phyloP scores from a whole-genome alignment of 2,329 filamentous ascomycete species.

The Claviceps sp. region DNA sequence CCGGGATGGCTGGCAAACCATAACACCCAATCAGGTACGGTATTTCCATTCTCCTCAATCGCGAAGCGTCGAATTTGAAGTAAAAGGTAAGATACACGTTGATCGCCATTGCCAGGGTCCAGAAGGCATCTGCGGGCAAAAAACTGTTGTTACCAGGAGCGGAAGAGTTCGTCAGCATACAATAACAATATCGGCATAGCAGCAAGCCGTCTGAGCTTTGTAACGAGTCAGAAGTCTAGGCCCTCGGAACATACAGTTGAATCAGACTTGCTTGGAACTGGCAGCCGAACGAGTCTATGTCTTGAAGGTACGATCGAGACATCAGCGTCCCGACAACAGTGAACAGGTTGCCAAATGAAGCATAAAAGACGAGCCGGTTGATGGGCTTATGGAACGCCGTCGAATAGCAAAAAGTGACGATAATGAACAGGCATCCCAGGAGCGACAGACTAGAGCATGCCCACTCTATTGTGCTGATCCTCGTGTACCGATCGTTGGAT shows the following conservation, averaged over 20 bases:
- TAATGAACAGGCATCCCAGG: slow-evolving; percentile 56
- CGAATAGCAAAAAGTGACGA: slow-evolving; percentile 55
- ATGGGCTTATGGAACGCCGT: slow-evolving; percentile 71
- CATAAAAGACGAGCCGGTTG: slow-evolving; percentile 74
- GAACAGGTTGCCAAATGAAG: slow-evolving; percentile 68
- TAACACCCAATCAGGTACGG: slow-evolving; percentile 60
- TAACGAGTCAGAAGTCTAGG: too few relatives aligned
- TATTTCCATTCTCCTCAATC: slow-evolving; percentile 54
- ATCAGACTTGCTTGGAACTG: slow-evolving; percentile 69
- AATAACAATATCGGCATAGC: background rate
- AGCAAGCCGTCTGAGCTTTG: background rate
- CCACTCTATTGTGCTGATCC: slow-evolving; percentile 52
- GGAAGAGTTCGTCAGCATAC: slow-evolving; percentile 6
- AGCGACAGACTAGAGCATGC: slow-evolving; percentile 58
- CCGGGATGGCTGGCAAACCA: slow-evolving; percentile 56
- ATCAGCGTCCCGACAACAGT: slow-evolving; percentile 67
- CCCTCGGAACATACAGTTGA: slow-evolving; percentile 50
- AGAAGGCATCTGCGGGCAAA: slow-evolving; percentile 61
- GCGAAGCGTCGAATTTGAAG: slow-evolving; percentile 51
- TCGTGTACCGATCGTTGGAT: slow-evolving; percentile 28
- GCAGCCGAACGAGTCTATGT: slow-evolving; percentile 39
- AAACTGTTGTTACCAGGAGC: slow-evolving; percentile 43
- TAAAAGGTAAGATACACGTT: slow-evolving; percentile 80
- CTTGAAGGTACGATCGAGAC: slow-evolving; percentile 43
- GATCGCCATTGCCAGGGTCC: slow-evolving; percentile 70